Conservation (phyloP, 2,329 filamentous ascomycete genomes). For the Didymella pinodella region DNA sequence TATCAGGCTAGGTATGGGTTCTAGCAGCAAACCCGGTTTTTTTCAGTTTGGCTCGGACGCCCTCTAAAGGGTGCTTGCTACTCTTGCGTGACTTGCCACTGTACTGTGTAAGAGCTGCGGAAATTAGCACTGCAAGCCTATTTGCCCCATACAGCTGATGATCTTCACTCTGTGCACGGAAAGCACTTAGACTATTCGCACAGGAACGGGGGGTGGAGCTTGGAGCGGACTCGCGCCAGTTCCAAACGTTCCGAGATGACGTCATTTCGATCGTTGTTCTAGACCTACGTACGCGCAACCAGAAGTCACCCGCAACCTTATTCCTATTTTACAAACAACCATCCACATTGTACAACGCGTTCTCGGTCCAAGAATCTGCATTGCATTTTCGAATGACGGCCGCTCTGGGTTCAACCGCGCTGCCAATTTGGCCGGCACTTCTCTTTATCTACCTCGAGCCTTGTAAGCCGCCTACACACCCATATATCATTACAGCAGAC, state of each 20-base stretch:
- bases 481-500: neutral
- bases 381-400: neutral
- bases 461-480: slow-evolving; percentile 28
- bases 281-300: neutral
- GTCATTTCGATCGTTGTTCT: neutral
- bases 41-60: neutral
- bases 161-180: too few relatives aligned
- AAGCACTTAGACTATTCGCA: too few relatives aligned
- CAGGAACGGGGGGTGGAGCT: too few relatives aligned
- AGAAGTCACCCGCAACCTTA: neutral
- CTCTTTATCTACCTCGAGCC: slow-evolving; percentile 42
- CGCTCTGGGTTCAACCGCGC: slow-evolving; percentile 30
- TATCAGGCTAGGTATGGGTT: neutral
- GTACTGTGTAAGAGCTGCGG: too few relatives aligned
- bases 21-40: neutral
- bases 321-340: neutral
- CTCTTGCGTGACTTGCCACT: neutral
- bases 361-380: too few relatives aligned
- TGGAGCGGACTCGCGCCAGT: neutral
- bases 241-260: neutral
- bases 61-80: neutral
- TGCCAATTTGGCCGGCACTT: slow-evolving; percentile 38
- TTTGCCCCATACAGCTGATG: too few relatives aligned
- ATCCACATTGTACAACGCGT: neutral
- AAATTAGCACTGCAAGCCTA: too few relatives aligned